Percentiles rank a stretch among this genome's conserved stretches.
Conservation (phyloP, 352 stramenopile genomes). For the Phytophthora nicotianae region DNA sequence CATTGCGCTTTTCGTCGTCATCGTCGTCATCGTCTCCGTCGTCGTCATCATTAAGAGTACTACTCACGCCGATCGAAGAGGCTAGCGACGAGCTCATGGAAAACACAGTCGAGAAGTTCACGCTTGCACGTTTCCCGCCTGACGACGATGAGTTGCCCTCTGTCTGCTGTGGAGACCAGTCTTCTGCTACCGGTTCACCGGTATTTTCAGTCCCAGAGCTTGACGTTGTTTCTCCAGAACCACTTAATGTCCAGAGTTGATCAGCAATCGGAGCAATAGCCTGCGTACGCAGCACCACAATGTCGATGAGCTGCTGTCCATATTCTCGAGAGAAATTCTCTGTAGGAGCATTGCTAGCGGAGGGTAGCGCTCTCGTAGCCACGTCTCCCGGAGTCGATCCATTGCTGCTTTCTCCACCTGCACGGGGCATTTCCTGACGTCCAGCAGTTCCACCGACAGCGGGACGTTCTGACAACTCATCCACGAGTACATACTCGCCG, state of each 20-base stretch:
- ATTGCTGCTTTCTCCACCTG: slow-evolving; percentile 7
- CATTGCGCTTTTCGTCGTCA: slow-evolving; percentile 34
- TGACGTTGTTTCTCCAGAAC: slow-evolving; percentile 4
- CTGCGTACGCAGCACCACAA: slow-evolving; percentile 63
- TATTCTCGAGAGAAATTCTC: slow-evolving; percentile 47
- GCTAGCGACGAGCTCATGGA: slow-evolving; percentile 60
- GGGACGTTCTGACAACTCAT: slow-evolving; percentile 45
- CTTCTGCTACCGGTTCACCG: slow-evolving; percentile 6
- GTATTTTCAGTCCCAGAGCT: slow-evolving; percentile 7
- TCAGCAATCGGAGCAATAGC: slow-evolving; percentile 70
- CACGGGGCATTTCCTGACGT: slow-evolving; percentile 3
- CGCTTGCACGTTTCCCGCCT: slow-evolving; percentile 24
- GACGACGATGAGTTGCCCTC: slow-evolving; percentile 29
- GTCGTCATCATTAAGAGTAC: slow-evolving; percentile 37
- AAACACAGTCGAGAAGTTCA: slow-evolving; percentile 62
- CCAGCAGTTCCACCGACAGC: slow-evolving; percentile 1
- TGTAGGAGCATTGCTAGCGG: not conserved
- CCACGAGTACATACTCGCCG: slow-evolving; percentile 71
- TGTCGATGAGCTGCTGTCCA: slow-evolving; percentile 68
- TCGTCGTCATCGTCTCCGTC: slow-evolving; percentile 36
- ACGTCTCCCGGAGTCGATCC: slow-evolving; percentile 3
- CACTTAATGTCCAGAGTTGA: slow-evolving; percentile 61
- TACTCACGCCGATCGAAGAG: slow-evolving; percentile 40
- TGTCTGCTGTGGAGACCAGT: slow-evolving; percentile 25
- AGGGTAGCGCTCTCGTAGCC: slow-evolving; percentile 11